These are phyloP conservation scores for Colletotrichum paranaense DNA, from an alignment of 2,329 filamentous ascomycete genomes.

Conservation along the genomic window DNA sequence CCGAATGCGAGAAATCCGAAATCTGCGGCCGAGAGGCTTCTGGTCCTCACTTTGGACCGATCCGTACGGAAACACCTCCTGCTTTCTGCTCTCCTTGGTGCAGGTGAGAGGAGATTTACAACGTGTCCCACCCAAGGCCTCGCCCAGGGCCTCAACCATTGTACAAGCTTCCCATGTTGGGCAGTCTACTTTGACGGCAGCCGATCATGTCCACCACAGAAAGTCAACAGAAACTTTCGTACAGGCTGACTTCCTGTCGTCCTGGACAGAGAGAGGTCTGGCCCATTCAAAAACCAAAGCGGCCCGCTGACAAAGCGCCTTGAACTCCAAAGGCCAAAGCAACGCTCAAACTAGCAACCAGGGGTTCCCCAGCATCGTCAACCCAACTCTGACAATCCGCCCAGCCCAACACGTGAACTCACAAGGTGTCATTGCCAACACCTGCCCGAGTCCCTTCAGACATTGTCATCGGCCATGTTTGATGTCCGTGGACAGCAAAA, in stretches of 20 bases:
- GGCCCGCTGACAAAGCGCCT: slow-evolving; percentile 24
- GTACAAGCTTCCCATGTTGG: background rate
- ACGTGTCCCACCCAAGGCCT: background rate
- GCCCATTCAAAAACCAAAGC: slow-evolving; percentile 1
- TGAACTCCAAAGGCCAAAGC: background rate
- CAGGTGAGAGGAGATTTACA: background rate
- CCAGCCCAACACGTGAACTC: slow-evolving; percentile 26
- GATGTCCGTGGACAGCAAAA: background rate
- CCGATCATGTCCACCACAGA: background rate
- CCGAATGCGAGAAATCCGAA: slow-evolving; percentile 1
- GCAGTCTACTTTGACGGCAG: slow-evolving; percentile 3
- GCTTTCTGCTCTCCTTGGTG: background rate
- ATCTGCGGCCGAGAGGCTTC: slow-evolving; percentile 11
- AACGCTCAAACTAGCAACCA: background rate
- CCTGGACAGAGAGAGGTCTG: background rate
- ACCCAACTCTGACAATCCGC: slow-evolving; percentile 23
- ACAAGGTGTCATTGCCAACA: slow-evolving; percentile 23
- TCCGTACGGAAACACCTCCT: background rate
- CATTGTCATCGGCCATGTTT: slow-evolving; percentile 12
- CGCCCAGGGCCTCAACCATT: background rate
- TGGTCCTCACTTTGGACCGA: background rate
- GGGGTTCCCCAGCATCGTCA: slow-evolving; percentile 22
- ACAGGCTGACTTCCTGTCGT: background rate
- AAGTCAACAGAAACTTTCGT: background rate
- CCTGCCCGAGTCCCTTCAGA: slow-evolving; percentile 19